Evolutionary conservation across 352 stramenopile genomes (phyloP).

Genomic region (Globisporangium sylvaticum): DNA sequence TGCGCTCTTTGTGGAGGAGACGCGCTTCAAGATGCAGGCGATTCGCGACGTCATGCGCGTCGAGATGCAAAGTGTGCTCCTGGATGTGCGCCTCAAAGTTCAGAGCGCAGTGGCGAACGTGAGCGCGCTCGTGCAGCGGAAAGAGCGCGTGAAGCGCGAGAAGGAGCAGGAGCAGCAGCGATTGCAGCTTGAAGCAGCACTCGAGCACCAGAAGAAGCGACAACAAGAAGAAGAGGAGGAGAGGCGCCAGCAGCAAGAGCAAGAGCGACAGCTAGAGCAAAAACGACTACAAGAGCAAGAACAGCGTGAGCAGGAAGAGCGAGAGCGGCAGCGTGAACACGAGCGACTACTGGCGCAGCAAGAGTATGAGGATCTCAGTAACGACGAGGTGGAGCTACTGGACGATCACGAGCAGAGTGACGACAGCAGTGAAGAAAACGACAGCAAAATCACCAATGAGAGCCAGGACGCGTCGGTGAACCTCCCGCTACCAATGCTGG

Average conservation of each 20-base stretch:
- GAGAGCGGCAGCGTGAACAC: background rate
- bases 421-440: constrained; percentile 2
- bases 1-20: constrained; percentile 18
- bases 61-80: constrained; percentile 21
- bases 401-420: background rate
- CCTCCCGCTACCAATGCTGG: background rate
- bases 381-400: background rate
- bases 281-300: background rate
- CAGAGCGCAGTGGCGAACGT: constrained; percentile 16
- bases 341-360: background rate
- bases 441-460: background rate
- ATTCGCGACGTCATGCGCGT: constrained; percentile 22
- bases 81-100: constrained; percentile 16
- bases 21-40: constrained; percentile 19
- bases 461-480: background rate
- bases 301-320: background rate
- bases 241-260: background rate
- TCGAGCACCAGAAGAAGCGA: background rate
- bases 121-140: background rate
- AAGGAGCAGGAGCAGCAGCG: constrained; percentile 7
- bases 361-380: background rate
- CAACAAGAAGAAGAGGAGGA: background rate
- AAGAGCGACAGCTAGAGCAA: background rate
- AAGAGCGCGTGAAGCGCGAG: background rate
- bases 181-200: background rate